These are phyloP conservation scores for Rhododendron vialii DNA, from an alignment of 148 eudicot genomes.

Conservation along the genomic window DNA sequence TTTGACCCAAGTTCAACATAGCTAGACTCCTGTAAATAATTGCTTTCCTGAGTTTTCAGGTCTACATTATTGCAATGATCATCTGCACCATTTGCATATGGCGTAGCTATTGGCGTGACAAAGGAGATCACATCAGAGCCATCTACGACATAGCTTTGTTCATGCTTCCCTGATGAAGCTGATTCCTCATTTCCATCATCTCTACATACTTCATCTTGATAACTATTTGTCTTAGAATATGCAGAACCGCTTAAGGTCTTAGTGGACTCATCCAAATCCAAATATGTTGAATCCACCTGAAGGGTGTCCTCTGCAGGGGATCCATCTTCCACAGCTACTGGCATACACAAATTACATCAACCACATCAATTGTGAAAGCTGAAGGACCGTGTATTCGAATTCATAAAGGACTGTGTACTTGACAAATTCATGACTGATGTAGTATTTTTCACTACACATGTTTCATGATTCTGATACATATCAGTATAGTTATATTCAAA, in stretches of 20 bases:
- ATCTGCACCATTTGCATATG: constrained; percentile 6
- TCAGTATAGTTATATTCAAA: neutral
- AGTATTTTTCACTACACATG: neutral
- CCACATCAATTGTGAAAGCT: neutral
- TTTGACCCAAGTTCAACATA: neutral
- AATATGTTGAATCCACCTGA: neutral
- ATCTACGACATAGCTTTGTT: neutral
- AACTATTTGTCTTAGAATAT: constrained; percentile 24
- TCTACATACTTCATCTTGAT: constrained; percentile 16
- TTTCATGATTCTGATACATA: neutral
- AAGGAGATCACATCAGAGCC: constrained; percentile 1
- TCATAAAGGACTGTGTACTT: neutral
- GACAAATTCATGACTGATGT: neutral
- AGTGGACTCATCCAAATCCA: constrained; percentile 8
- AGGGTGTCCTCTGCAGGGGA: constrained; percentile 9
- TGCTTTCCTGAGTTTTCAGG: neutral
- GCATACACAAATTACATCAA: constrained; percentile 9
- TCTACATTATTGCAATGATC: neutral
- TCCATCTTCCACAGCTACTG: constrained; percentile 11
- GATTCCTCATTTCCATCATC: constrained; percentile 9
- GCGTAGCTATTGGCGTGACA: constrained; percentile 4
- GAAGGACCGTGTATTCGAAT: neutral
- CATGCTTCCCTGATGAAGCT: constrained; percentile 12
- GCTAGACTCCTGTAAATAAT: neutral
- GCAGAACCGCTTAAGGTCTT: constrained; percentile 24